These are phyloP conservation scores for Dentiscutata heterogama DNA, from an alignment of 371 early-diverging fungal species.

Conservation along the genomic window DNA sequence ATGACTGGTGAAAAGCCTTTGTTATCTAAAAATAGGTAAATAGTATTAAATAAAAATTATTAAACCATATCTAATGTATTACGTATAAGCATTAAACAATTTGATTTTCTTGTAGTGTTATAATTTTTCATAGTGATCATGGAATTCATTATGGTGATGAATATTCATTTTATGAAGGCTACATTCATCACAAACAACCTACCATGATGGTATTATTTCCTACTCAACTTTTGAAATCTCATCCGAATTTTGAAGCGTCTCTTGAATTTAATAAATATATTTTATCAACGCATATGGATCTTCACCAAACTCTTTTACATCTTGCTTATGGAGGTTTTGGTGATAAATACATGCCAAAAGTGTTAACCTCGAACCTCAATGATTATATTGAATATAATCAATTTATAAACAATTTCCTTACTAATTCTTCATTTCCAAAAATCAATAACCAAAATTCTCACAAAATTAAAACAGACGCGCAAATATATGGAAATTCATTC, in stretches of 20 bases:
- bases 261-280: slow-evolving; percentile 49
- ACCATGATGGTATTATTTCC: slow-evolving; percentile 52
- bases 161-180: slow-evolving; percentile 50
- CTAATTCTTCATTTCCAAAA: background rate
- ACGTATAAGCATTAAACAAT: background rate
- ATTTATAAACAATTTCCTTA: background rate
- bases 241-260: slow-evolving; percentile 44
- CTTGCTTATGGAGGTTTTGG: slow-evolving; percentile 50
- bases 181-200: slow-evolving; percentile 55
- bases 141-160: slow-evolving; percentile 56
- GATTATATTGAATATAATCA: no score
- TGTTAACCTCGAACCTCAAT: no score
- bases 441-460: slow-evolving; percentile 15
- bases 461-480: slow-evolving; percentile 50
- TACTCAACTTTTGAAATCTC: background rate
- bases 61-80: background rate
- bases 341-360: no score
- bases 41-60: background rate
- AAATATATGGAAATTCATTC: slow-evolving; percentile 49
- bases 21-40: slow-evolving; percentile 15
- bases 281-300: slow-evolving; percentile 51
- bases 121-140: slow-evolving; percentile 53
- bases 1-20: background rate
- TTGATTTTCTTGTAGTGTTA: slow-evolving; percentile 41
- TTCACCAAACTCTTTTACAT: slow-evolving; percentile 53